Evolutionary conservation across 1,284 basidiomycete genomes (phyloP).

Genomic region (Melampsora abietis-canadensis): DNA sequence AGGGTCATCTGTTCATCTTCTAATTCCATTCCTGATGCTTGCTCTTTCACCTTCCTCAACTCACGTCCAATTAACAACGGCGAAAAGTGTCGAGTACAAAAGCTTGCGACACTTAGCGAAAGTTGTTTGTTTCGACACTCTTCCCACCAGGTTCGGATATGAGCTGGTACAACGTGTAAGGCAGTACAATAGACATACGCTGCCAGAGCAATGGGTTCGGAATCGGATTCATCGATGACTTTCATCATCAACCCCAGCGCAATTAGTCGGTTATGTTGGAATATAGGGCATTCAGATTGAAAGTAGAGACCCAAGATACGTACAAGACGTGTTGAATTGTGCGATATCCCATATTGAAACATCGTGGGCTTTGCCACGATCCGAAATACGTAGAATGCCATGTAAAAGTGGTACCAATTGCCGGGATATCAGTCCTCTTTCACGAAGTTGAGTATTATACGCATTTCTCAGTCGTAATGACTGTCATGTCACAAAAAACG

Average conservation of each 20-base stretch:
- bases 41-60: constrained; percentile 69
- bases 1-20: constrained; percentile 76
- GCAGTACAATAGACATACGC: constrained; percentile 86
- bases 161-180: constrained; percentile 72
- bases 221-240: constrained; percentile 49
- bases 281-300: background rate
- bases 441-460: constrained; percentile 81
- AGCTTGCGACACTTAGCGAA: constrained; percentile 68
- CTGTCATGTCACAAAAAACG: constrained; percentile 54
- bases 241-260: constrained; percentile 57
- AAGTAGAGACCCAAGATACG: constrained; percentile 50
- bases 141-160: constrained; percentile 79
- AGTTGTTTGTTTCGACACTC: constrained; percentile 86
- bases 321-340: constrained; percentile 77
- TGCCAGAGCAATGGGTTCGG: constrained; percentile 62
- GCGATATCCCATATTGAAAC: constrained; percentile 78
- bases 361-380: constrained; percentile 65
- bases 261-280: constrained; percentile 52
- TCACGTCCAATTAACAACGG: constrained; percentile 82
- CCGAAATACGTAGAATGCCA: constrained; percentile 64
- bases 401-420: constrained; percentile 75
- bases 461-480: constrained; percentile 73
- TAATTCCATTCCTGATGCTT: constrained; percentile 64
- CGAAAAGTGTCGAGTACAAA: constrained; percentile 83
- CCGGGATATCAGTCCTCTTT: constrained; percentile 63